Evolutionary conservation across 208 protist species (phyloP).

Genomic region (Leptomonas pyrrhocoris): DNA sequence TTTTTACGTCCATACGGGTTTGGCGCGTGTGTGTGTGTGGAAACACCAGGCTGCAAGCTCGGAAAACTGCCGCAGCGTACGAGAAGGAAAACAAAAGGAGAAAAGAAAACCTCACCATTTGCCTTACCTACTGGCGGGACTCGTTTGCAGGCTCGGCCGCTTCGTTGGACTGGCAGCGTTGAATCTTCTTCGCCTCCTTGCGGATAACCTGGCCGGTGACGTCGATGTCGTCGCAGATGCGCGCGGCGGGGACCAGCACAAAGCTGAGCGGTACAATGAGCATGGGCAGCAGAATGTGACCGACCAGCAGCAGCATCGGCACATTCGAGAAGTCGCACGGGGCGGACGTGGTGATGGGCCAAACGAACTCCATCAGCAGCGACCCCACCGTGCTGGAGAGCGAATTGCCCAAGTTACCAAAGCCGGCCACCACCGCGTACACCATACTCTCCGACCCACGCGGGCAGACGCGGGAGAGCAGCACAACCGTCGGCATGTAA

Average conservation of each 20-base stretch:
- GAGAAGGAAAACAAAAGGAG: background rate
- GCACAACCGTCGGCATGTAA: slow-evolving; percentile 81
- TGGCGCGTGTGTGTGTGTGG: background rate
- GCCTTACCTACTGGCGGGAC: slow-evolving; percentile 8
- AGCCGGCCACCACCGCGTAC: slow-evolving; percentile 84
- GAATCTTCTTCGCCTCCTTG: slow-evolving; percentile 14
- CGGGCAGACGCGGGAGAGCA: slow-evolving; percentile 86
- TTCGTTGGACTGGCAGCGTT: slow-evolving; percentile 13
- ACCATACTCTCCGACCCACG: slow-evolving; percentile 80
- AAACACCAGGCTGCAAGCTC: background rate
- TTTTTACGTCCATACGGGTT: too few relatives aligned
- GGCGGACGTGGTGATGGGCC: slow-evolving; percentile 50
- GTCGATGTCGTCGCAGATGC: slow-evolving; percentile 75
- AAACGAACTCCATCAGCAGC: slow-evolving; percentile 66
- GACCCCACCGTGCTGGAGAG: slow-evolving; percentile 56
- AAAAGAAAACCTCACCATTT: background rate
- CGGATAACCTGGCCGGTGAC: slow-evolving; percentile 44
- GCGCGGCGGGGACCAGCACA: slow-evolving; percentile 65
- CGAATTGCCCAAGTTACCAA: slow-evolving; percentile 75
- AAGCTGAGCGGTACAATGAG: slow-evolving; percentile 73
- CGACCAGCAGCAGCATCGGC: slow-evolving; percentile 62
- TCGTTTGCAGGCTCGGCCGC: slow-evolving; percentile 17
- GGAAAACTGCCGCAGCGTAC: background rate
- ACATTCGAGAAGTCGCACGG: slow-evolving; percentile 80
- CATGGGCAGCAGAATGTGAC: slow-evolving; percentile 65